These are phyloP conservation scores for Ballota nigra DNA, from an alignment of 257 asterid genomes.

Conservation along the genomic window DNA sequence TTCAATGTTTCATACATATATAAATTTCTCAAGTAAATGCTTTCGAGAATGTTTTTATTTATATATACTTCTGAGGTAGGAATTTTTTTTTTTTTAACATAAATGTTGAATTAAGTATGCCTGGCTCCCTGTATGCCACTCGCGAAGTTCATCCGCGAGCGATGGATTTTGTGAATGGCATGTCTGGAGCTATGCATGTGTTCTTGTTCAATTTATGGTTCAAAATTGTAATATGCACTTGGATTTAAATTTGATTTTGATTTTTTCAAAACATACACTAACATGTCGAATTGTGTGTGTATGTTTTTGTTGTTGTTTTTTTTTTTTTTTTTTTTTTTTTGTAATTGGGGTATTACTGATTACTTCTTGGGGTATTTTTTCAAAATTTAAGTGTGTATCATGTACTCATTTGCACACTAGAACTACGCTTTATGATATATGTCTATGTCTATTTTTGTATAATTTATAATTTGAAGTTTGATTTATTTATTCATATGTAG, in stretches of 20 bases:
- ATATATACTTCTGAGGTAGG: background rate
- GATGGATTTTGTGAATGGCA: conserved; percentile 41
- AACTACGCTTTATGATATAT: no score
- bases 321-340: no score
- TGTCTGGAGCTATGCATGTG: conserved; percentile 47
- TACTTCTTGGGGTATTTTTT: no score
- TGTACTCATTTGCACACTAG: no score
- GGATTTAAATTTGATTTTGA: no score
- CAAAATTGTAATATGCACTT: no score
- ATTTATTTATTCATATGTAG: background rate
- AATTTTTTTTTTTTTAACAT: background rate
- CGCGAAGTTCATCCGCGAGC: conserved; percentile 12
- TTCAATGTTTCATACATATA: background rate
- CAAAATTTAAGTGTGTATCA: no score
- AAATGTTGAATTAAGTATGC: conserved; percentile 21
- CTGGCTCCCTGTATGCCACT: conserved; percentile 70
- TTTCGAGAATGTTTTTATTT: background rate
- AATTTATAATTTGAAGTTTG: no score
- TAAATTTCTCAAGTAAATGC: background rate
- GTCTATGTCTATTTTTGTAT: background rate
- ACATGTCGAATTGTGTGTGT: background rate
- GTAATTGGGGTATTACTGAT: no score
- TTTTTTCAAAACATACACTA: no score
- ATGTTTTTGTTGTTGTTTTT: no score
- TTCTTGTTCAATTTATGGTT: background rate